Evolutionary conservation across 441 rosid species (phyloP).

Genomic region (Croton setiger): DNA sequence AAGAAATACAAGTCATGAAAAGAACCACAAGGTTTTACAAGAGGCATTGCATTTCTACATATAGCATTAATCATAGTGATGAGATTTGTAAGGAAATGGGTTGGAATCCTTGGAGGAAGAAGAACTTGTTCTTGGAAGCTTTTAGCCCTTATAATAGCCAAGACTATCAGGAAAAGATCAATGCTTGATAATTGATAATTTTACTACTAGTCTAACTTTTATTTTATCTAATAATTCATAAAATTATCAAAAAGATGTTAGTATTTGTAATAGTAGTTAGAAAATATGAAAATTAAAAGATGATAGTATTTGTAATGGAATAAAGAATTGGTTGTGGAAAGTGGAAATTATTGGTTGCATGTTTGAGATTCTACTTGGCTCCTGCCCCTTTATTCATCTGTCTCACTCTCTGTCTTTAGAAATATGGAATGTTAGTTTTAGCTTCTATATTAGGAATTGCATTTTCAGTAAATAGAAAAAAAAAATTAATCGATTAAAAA

Average conservation of each 20-base stretch:
- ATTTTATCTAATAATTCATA: background rate
- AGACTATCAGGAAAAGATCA: constrained; percentile 36
- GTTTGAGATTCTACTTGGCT: background rate
- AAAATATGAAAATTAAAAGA: too few species aligned
- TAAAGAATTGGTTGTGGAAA: too few species aligned
- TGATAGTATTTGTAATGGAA: too few species aligned
- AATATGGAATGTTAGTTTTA: too few species aligned
- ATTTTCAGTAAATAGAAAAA: too few species aligned
- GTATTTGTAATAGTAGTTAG: too few species aligned
- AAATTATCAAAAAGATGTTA: too few species aligned
- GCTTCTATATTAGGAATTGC: too few species aligned
- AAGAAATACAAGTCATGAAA: constrained; percentile 61
- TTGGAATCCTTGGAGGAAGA: constrained; percentile 64
- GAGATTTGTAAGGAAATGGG: constrained; percentile 88
- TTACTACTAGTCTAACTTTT: background rate
- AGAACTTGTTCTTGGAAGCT: constrained; percentile 59
- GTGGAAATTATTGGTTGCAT: background rate
- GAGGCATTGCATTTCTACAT: constrained; percentile 82
- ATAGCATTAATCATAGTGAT: constrained; percentile 80
- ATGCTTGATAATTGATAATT: background rate
- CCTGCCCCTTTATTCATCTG: background rate
- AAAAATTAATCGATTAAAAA: too few species aligned
- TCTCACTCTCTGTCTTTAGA: background rate
- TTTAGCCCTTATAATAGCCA: constrained; percentile 69
- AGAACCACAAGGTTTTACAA: constrained; percentile 65